Evolutionary conservation across 495 filamentous ascomycete genomes (phyloP), one percentile per base, ranked within the genome.

Genomic region (Apiosordaria backusii): DNA sequence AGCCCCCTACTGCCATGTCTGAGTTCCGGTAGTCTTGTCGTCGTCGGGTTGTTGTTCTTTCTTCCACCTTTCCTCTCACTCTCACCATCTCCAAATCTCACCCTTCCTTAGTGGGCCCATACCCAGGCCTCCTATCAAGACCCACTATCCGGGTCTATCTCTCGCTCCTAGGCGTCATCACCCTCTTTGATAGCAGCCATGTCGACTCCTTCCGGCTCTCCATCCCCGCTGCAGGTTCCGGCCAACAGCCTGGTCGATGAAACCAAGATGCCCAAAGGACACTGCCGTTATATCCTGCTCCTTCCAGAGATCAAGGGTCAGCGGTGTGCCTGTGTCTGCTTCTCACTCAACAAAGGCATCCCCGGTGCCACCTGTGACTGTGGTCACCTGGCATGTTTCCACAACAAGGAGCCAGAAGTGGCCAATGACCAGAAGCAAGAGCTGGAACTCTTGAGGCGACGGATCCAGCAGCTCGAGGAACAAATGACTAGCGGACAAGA

Each of bases 341-440:
- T 86, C 73, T 78, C 77, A n/a, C 77, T 81, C 67, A 84, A 85
- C 69, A 76, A 75, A 52, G 71, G 74, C 27, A 78, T 83, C 40
- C 83, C 83, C 1, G 78, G 84, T 45, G 79, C 81, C 54, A 80
- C 74, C 21, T 86, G 84, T 65, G 78, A 83, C 21, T 86, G 84
- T 67, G 84, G 84, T 21, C 84, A 86, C 67, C 79, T 82, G 59
- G 82, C 84, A 26, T 84, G 82, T 66, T 86, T 80, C 67, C 84
- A 86, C 71, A 74, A 78, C 60, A 77, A 76, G 58, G 78, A 80
- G 4, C 70, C 76, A 21, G 80, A 81, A 24, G 65, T 74, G 10
- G 64, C 75, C 16, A 69, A 65, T 15, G 78, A 81, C 63, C 72
- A 74, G 59, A 76, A 71, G 63, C 77, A 70, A 50, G 83, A 85